Evolutionary conservation across 441 rosid genomes (phyloP).

Genomic region (Eruca vesicaria): DNA sequence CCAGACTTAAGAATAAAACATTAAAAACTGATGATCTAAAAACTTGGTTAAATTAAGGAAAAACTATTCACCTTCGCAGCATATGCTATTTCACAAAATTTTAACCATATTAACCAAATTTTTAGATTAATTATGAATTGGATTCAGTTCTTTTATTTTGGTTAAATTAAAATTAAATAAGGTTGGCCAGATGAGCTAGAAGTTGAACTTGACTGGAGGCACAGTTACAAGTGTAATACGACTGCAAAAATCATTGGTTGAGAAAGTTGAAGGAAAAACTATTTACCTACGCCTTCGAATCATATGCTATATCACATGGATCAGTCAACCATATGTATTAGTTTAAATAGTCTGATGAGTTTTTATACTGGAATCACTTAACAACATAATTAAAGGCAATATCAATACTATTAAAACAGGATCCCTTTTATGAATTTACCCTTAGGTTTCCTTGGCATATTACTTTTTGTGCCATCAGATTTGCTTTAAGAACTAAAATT

Average conservation of each 20-base stretch:
- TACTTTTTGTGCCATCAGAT: too few relatives aligned
- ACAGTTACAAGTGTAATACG: background rate
- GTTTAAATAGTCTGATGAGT: background rate
- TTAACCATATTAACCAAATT: too few relatives aligned
- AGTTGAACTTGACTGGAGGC: background rate
- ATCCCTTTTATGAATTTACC: too few relatives aligned
- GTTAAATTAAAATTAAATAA: background rate
- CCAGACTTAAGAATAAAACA: background rate
- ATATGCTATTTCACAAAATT: too few relatives aligned
- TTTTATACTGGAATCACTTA: background rate
- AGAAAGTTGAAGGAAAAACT: background rate
- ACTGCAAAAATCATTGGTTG: background rate
- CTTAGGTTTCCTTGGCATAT: too few relatives aligned
- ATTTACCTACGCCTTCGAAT: background rate
- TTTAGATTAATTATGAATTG: too few relatives aligned
- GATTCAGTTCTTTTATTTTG: background rate
- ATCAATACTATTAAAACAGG: too few relatives aligned
- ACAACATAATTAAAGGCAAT: too few relatives aligned
- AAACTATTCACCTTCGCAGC: too few relatives aligned
- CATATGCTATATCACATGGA: background rate
- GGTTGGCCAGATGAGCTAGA: background rate
- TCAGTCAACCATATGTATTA: background rate
- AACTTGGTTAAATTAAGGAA: too few relatives aligned
- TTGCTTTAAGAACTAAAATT: too few relatives aligned
- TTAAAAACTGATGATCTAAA: too few relatives aligned